Evolutionary conservation across 2,329 filamentous ascomycete genomes (phyloP).

Genomic region (Arthroderma uncinatum): DNA sequence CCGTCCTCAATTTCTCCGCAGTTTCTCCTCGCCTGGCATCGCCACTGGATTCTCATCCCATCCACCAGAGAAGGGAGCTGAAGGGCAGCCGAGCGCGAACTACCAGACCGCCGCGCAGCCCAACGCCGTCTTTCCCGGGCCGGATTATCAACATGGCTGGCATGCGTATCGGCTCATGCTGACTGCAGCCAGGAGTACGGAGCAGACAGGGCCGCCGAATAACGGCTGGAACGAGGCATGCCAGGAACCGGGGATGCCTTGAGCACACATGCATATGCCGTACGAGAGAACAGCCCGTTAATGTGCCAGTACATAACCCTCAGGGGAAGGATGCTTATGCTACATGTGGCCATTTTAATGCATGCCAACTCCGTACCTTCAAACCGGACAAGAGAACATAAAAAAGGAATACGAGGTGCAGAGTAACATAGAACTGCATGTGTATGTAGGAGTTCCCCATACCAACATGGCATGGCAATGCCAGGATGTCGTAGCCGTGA

Average conservation of each 20-base stretch:
- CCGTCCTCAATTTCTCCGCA: not conserved
- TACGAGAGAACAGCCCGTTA: not conserved
- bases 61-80: not conserved
- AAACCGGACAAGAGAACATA: not conserved
- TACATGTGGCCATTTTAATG: not conserved
- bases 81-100: not conserved
- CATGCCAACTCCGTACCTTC: not conserved
- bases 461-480: not conserved
- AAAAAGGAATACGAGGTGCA: not conserved
- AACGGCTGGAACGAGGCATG: not conserved
- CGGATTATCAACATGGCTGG: not conserved
- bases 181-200: no score
- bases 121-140: not conserved
- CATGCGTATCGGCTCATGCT: conserved; percentile 1
- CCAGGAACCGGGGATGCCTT: not conserved
- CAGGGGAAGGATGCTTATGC: not conserved
- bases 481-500: not conserved
- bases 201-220: not conserved
- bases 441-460: not conserved
- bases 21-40: not conserved
- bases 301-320: not conserved
- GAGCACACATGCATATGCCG: not conserved
- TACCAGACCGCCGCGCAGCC: not conserved
- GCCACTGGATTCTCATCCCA: not conserved
- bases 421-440: not conserved